These are phyloP conservation scores for Pholiota adiposa DNA, from an alignment of 1,284 basidiomycete genomes.

Conservation along the genomic window DNA sequence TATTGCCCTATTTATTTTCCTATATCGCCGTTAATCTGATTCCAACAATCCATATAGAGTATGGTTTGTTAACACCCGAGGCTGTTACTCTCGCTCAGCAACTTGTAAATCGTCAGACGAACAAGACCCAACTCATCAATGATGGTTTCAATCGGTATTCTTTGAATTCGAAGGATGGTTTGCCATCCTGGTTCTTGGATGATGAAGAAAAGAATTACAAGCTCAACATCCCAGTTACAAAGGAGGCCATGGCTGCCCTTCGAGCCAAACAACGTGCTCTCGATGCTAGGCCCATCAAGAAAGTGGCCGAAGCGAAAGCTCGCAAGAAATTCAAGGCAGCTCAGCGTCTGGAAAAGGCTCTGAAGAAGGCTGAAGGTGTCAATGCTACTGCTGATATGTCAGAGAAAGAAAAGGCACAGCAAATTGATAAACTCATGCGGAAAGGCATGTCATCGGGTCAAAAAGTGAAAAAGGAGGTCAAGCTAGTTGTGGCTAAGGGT, in stretches of 20 bases:
- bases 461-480: slow-evolving; percentile 80
- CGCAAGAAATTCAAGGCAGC: slow-evolving; percentile 94
- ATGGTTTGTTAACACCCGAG: slow-evolving; percentile 89
- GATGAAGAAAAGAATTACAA: slow-evolving; percentile 96
- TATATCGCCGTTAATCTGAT: slow-evolving; percentile 7
- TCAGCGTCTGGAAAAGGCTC: slow-evolving; percentile 87
- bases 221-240: slow-evolving; percentile 94
- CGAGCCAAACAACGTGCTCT: slow-evolving; percentile 92
- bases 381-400: slow-evolving; percentile 90
- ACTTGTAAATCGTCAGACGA: slow-evolving; percentile 91
- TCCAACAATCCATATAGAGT: slow-evolving; percentile 51
- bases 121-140: slow-evolving; percentile 89
- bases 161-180: slow-evolving; percentile 88
- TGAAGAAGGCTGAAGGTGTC: slow-evolving; percentile 96
- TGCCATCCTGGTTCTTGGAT: slow-evolving; percentile 97
- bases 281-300: slow-evolving; percentile 98
- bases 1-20: slow-evolving; percentile 25
- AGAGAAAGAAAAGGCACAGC: slow-evolving; percentile 93
- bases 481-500: slow-evolving; percentile 93
- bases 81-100: slow-evolving; percentile 92
- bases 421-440: slow-evolving; percentile 91
- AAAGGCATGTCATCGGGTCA: slow-evolving; percentile 72
- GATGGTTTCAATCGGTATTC: slow-evolving; percentile 96
- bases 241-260: slow-evolving; percentile 90
- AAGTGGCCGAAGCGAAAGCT: slow-evolving; percentile 98